Base-by-base conservation (phyloP, 2,329 filamentous ascomycete species). In the Capronia epimyces region DNA sequence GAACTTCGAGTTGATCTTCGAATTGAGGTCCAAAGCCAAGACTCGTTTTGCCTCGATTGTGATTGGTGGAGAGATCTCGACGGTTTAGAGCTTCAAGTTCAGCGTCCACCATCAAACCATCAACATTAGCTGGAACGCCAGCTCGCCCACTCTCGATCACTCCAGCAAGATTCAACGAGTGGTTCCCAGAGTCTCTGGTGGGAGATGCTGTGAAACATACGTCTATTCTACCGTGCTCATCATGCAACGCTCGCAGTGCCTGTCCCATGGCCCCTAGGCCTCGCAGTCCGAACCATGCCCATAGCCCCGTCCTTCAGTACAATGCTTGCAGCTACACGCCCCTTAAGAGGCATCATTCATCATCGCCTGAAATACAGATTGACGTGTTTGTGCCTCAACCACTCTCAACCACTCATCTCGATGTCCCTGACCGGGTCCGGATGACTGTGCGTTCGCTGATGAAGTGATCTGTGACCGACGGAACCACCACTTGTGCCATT, bases 371-470 rank as follows among this genome's bases (percentile, higher is more conserved):
- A 5, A 10, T 27, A 27, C 25, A 27, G 25, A 27, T 27, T 10
- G 25, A 27, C 6, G 25, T 10, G 5, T 27, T 27, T 10, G 25
- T 34, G 27, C 27, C 8, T 29, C 31, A 34, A 12, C 10, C 31
- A 7, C 4, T 7, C 27, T 50, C 51, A 58, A 24, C 49, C 55
- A 36, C 43, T 55, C 55, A 58, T 58, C 39, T 55, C 55, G 22
- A 58, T 53, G 15, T 58, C 56, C 45, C 56, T 39, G 27, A 58
- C 25, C 6, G 56, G 56, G 36, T 58, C 56, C 4, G 53, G 56
- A 41, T 56, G 53, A 31, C 53, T 52, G 31, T 56, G 49, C 7
- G 36, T 54, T 27, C 55, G 52, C 36, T 47, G 45, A 37, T 54
- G 53, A 16, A 29, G 40, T 15, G 53, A 50, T 25, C 43, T 29